phyloP scores from a whole-genome alignment of 2,329 filamentous ascomycete species.

The Phyllosticta capitalensis region DNA sequence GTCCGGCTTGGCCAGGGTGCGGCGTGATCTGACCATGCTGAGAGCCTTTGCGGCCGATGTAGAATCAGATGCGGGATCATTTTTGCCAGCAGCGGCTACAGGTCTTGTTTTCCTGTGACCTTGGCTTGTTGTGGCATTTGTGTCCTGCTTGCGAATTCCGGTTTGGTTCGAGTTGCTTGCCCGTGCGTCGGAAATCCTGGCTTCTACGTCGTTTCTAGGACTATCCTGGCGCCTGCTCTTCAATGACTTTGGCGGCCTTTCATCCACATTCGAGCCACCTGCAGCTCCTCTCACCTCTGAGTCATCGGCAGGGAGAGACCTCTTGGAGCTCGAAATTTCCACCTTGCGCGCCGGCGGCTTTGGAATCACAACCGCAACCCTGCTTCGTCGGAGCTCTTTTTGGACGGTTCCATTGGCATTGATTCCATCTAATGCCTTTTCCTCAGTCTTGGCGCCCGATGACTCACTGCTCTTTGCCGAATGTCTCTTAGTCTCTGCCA shows the following conservation, averaged over 20 bases:
- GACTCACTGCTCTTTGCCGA: background rate
- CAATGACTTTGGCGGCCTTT: background rate
- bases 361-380: background rate
- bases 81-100: background rate
- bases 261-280: background rate
- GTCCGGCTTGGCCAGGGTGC: background rate
- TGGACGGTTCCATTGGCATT: background rate
- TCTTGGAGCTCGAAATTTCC: background rate
- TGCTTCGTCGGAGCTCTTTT: background rate
- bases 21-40: background rate
- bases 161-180: background rate
- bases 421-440: background rate
- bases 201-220: background rate
- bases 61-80: background rate
- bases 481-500: background rate
- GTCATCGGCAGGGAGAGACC: background rate
- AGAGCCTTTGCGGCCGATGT: background rate
- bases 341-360: background rate
- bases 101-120: background rate
- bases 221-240: background rate
- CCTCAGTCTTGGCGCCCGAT: background rate
- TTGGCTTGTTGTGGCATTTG: background rate
- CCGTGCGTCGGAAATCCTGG: background rate
- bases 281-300: background rate
- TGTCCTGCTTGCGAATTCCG: background rate